Evolutionary conservation across 371 early-diverging fungal genomes (phyloP).

Genomic region (Conidiobolus incongruus): DNA sequence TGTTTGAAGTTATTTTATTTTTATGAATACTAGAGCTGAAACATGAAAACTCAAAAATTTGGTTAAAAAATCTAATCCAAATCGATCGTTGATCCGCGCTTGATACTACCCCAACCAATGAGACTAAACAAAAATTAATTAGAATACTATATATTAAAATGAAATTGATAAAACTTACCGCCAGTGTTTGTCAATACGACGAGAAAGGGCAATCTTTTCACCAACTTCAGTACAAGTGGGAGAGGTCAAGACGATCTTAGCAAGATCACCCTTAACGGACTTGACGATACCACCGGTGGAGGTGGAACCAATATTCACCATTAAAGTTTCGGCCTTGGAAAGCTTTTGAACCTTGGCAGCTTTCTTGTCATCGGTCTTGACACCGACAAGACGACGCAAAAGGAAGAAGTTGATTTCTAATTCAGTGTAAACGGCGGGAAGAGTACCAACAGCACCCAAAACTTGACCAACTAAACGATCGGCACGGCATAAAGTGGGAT

Average conservation of each 20-base stretch:
- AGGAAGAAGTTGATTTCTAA: constrained; percentile 94
- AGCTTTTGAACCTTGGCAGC: constrained; percentile 87
- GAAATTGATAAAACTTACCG: constrained; percentile 44
- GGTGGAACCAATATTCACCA: constrained; percentile 98
- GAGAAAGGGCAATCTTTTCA: constrained; percentile 94
- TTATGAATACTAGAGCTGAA: too few species aligned
- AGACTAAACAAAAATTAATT: constrained; percentile 15
- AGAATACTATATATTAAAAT: background rate
- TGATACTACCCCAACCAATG: constrained; percentile 96
- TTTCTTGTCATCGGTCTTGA: constrained; percentile 91
- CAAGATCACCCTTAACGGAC: constrained; percentile 80
- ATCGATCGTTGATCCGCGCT: constrained; percentile 65
- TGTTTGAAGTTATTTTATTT: too few species aligned
- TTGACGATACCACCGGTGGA: constrained; percentile 95
- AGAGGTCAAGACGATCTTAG: constrained; percentile 81
- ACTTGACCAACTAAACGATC: constrained; percentile 98
- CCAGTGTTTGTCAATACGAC: constrained; percentile 99
- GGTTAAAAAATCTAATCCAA: constrained; percentile 11
- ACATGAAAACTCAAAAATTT: too few species aligned
- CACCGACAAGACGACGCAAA: constrained; percentile 90
- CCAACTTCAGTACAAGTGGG: constrained; percentile 97
- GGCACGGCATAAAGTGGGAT: constrained; percentile 96
- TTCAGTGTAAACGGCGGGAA: constrained; percentile 92
- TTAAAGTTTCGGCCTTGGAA: constrained; percentile 81
- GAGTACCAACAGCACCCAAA: constrained; percentile 84